Evolutionary conservation across 768 basidiomycete genomes (phyloP).

Genomic region (Termitomyces sp.): DNA sequence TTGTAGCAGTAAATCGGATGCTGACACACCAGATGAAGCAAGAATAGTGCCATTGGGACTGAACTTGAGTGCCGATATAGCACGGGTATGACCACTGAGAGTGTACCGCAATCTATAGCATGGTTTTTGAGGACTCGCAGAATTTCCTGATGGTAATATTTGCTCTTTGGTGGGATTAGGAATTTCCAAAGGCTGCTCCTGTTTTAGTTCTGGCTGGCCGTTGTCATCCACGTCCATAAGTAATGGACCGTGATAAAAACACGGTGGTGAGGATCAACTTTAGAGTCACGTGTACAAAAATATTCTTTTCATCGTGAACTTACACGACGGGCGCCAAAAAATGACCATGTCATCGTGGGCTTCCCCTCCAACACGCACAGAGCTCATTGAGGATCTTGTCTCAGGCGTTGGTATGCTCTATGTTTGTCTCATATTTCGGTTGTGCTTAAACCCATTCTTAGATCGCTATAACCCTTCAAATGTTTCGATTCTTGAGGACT

Average conservation of each 20-base stretch:
- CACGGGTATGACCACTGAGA: conserved; percentile 78
- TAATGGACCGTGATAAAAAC: too few relatives aligned
- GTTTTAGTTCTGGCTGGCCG: background rate
- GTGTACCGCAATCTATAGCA: conserved; percentile 59
- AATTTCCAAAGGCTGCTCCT: background rate
- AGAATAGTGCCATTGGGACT: conserved; percentile 80
- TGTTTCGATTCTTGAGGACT: conserved; percentile 91
- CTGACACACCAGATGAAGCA: conserved; percentile 76
- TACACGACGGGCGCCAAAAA: conserved; percentile 3
- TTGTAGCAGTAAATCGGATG: conserved; percentile 10
- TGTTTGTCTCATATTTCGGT: background rate
- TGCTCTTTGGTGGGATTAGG: background rate
- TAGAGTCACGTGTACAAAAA: conserved; percentile 28
- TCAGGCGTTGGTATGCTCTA: conserved; percentile 78
- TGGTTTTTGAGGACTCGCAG: conserved; percentile 28
- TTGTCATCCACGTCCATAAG: conserved; percentile 14
- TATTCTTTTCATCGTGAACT: conserved; percentile 23
- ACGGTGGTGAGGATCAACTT: too few relatives aligned
- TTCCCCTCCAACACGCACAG: conserved; percentile 74
- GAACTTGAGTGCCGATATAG: conserved; percentile 86
- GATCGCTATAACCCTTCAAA: conserved; percentile 98
- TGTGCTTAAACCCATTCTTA: conserved; percentile 29
- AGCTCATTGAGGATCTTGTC: conserved; percentile 87
- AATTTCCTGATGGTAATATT: background rate
- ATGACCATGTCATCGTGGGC: conserved; percentile 76